Base-by-base conservation (phyloP, 116 monocot genomes). In the Thalassia testudinum region DNA sequence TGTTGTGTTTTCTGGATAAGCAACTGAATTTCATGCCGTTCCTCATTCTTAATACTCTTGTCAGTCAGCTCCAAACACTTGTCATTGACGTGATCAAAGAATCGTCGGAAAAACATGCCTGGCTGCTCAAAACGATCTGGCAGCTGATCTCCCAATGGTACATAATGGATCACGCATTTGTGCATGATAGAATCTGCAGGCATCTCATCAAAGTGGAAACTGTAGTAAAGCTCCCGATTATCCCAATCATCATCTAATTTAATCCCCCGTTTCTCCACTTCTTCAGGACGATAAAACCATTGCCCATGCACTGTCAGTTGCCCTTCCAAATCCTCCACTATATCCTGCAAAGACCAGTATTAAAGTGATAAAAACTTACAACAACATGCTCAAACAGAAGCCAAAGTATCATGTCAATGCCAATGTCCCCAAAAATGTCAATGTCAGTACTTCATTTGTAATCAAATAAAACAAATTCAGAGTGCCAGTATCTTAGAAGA, bases 161-260 rank as follows among this genome's bases (percentile, higher is more conserved):
- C 64, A 66, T 87, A 93, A 74, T 93, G 87, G 16, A 84, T 84
- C 17, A 93, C 76, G 28, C 93, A 93, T 30, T 76, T 75, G 53
- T 93, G 93, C 87, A 87, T 87, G 15, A 93, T 87, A 14, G 87
- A 87, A 73, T 93, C 93, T 26, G 93, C 87, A 23, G 87, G 87
- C 6, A 93, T 87, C 3, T 87, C 78, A 60, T 93, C 93, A 19
- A 78, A 63, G 60, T 93, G 93, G 26, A 83, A 87, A 55, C 87
- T 93, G 50, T 93, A 93, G 56, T 84, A 93, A 5, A 93, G 68
- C 53, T 93, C 87, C 49, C 87, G 67, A 1, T 78, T 81, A 62
- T 93, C 87, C 16, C 56, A 63, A 49, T 73, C 44, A 55, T 68
- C 69, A 80, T 81, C 87, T 59, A 37, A 69, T 19, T 87, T 87